Conservation (phyloP, 2,329 filamentous ascomycete genomes). For the Apiospora rasikravindrae region DNA sequence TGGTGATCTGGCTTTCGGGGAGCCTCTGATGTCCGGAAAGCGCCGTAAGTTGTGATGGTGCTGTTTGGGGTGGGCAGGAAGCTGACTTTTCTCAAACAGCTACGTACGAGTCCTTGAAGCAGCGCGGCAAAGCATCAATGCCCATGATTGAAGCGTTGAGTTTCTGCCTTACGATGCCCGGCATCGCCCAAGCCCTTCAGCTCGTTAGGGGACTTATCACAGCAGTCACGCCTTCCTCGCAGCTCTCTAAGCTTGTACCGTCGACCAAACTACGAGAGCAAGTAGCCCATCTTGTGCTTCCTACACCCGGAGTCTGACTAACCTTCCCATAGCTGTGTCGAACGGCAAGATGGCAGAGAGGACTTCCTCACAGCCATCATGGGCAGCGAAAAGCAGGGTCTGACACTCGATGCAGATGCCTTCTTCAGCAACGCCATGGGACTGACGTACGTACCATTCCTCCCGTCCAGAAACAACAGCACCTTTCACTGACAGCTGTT, state of each 20-base stretch:
- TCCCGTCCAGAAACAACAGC: not conserved
- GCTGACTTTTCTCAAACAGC: too few relatives aligned
- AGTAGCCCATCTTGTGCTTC: not conserved
- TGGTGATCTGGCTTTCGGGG: not conserved
- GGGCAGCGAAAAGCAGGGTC: not conserved
- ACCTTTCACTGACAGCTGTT: not conserved
- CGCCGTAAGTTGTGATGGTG: not conserved
- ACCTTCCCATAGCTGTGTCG: not conserved
- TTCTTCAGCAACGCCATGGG: slow-evolving; percentile 10
- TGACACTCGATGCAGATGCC: not conserved
- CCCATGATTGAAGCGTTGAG: not conserved
- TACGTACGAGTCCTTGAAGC: not conserved
- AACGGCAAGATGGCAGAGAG: slow-evolving; percentile 2
- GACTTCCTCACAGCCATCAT: slow-evolving; percentile 2
- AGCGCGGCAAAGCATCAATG: not conserved
- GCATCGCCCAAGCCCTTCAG: not conserved
- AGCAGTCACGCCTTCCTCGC: not conserved
- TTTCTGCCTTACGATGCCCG: not conserved
- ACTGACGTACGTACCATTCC: not conserved
- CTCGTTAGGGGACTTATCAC: not conserved
- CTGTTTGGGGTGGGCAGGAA: too few relatives aligned
- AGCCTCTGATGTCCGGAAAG: not conserved
- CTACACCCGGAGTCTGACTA: not conserved
- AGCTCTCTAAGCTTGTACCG: not conserved
- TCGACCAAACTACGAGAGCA: not conserved